Evolutionary conservation across 495 filamentous ascomycete genomes (phyloP).

Genomic region (Gamarada debralockiae): DNA sequence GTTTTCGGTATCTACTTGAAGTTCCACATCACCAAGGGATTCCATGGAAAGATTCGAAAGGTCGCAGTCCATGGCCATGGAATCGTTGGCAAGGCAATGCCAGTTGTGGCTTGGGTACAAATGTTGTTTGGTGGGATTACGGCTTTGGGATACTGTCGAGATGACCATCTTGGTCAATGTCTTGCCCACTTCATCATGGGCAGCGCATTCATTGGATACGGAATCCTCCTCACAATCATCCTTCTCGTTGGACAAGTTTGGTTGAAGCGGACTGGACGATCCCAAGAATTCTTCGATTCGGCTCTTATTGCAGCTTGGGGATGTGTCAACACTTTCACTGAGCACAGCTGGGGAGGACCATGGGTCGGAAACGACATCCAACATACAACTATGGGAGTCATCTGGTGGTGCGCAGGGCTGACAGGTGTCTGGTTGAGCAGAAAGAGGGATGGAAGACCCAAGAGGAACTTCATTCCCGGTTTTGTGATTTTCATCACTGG

Average conservation of each 20-base stretch:
- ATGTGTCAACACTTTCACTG: conserved; percentile 95
- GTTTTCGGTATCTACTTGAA: conserved; percentile 83
- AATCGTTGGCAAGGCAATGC: conserved; percentile 80
- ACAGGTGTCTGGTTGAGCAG: conserved; percentile 89
- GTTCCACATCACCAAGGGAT: conserved; percentile 78
- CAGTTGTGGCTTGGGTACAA: conserved; percentile 84
- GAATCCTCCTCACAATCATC: conserved; percentile 80
- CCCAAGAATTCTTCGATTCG: conserved; percentile 97
- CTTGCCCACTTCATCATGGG: conserved; percentile 99
- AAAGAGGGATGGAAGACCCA: conserved; percentile 75
- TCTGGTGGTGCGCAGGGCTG: conserved; percentile 95
- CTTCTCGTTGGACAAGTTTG: conserved; percentile 85
- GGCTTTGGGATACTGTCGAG: conserved; percentile 88
- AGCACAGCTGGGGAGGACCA: conserved; percentile 84
- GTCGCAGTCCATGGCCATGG: conserved; percentile 71
- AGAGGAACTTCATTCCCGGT: conserved; percentile 88
- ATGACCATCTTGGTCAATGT: conserved; percentile 89
- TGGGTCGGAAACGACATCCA: conserved; percentile 98
- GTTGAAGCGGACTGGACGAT: conserved; percentile 78
- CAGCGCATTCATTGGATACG: conserved; percentile 92
- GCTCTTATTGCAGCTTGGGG: conserved; percentile 90
- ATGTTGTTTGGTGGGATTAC: conserved; percentile 97
- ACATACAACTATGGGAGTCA: conserved; percentile 94
- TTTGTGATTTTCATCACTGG: conserved; percentile 89
- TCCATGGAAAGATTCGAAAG: conserved; percentile 73